Evolutionary conservation across 352 stramenopile species (phyloP).

Genomic region (Globisporangium parvum): DNA sequence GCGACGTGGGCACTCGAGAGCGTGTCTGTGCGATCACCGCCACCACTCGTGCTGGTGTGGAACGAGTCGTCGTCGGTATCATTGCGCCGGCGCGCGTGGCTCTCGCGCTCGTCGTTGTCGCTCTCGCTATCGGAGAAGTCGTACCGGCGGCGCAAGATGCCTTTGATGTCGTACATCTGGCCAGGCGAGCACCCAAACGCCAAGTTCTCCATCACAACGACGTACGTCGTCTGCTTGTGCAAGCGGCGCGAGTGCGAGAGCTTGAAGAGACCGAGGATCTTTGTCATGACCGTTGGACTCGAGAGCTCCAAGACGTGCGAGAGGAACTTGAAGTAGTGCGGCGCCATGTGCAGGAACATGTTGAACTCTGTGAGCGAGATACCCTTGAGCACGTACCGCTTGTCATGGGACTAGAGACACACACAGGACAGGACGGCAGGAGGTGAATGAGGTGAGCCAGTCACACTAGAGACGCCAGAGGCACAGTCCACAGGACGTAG

Average conservation of each 20-base stretch:
- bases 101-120: conserved; percentile 16
- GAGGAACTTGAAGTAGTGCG: conserved; percentile 86
- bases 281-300: conserved; percentile 69
- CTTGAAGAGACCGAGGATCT: conserved; percentile 83
- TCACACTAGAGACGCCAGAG: no score
- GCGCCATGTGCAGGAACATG: conserved; percentile 88
- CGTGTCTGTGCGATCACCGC: conserved; percentile 13
- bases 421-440: neutral
- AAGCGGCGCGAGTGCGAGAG: conserved; percentile 49
- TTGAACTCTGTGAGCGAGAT: conserved; percentile 86
- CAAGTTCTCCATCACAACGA: conserved; percentile 87
- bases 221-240: conserved; percentile 74
- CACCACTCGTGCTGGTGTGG: conserved; percentile 21
- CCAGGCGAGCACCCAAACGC: conserved; percentile 67
- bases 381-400: conserved; percentile 79
- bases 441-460: neutral
- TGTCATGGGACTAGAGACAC: conserved; percentile 59
- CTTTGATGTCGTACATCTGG: conserved; percentile 87
- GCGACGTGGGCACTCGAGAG: conserved; percentile 23
- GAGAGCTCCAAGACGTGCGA: conserved; percentile 47
- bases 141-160: conserved; percentile 71
- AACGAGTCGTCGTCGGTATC: conserved; percentile 13
- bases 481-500: neutral
- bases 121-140: conserved; percentile 31
- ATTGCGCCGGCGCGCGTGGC: no score